Conservation (phyloP, 2,329 filamentous ascomycete genomes). For the Venturia asperata region DNA sequence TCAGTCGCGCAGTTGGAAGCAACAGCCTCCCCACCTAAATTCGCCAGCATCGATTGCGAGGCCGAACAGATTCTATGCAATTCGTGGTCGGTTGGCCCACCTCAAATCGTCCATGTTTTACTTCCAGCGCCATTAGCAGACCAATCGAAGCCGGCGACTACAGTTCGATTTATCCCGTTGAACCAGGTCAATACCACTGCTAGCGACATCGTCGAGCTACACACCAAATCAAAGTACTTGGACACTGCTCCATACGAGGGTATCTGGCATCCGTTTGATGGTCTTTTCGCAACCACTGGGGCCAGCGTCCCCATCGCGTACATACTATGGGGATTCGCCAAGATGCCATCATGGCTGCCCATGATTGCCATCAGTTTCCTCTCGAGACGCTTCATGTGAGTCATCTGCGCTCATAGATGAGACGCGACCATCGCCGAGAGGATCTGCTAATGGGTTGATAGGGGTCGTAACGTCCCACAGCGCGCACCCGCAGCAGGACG, state of each 20-base stretch:
- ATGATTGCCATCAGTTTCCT: constrained; percentile 70
- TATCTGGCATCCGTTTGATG: constrained; percentile 70
- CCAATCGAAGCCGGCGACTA: constrained; percentile 55
- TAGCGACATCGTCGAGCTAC: constrained; percentile 55
- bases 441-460: neutral
- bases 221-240: constrained; percentile 52
- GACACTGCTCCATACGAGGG: constrained; percentile 51
- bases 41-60: constrained; percentile 68
- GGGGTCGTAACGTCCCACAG: constrained; percentile 12
- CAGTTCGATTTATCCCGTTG: constrained; percentile 57
- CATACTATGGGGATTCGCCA: constrained; percentile 54
- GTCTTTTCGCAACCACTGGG: constrained; percentile 55
- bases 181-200: constrained; percentile 63
- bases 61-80: constrained; percentile 68
- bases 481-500: constrained; percentile 1
- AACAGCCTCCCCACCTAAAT: constrained; percentile 55
- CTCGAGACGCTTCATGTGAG: constrained; percentile 71
- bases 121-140: constrained; percentile 54
- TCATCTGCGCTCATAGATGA: constrained; percentile 22
- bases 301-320: constrained; percentile 60
- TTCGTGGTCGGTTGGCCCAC: constrained; percentile 59
- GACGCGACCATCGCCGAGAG: neutral
- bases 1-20: constrained; percentile 57
- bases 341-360: constrained; percentile 62
- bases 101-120: constrained; percentile 58